A percentile compares a stretch with the other conserved stretches of the same genome.
These are phyloP conservation scores for Serendipita sp. DNA, from an alignment of 768 basidiomycete genomes.

Conservation along the genomic window DNA sequence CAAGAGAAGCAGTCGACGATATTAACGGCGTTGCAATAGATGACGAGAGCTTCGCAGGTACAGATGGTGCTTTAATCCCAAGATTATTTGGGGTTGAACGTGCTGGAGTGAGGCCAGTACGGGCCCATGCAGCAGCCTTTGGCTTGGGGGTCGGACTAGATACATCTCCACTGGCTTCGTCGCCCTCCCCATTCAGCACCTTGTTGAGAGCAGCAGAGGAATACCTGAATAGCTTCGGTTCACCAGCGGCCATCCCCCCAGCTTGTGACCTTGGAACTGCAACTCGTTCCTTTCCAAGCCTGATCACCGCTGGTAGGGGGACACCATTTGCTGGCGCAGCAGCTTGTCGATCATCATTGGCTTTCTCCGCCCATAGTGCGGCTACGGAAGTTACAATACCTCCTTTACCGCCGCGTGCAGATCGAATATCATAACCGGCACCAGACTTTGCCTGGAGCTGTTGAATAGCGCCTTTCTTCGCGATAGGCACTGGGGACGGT, in stretches of 20 bases:
- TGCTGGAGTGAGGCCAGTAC: slow-evolving; percentile 6
- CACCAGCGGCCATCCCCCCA: neutral
- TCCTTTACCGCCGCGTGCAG: slow-evolving; percentile 61
- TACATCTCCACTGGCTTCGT: slow-evolving; percentile 19
- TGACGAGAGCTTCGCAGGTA: slow-evolving; percentile 51
- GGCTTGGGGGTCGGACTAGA: slow-evolving; percentile 4
- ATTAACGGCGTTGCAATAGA: slow-evolving; percentile 58
- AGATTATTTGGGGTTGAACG: slow-evolving; percentile 16
- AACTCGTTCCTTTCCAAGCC: neutral
- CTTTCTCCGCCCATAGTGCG: slow-evolving; percentile 46
- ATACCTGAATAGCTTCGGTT: slow-evolving; percentile 8
- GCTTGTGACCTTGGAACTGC: neutral
- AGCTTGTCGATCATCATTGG: slow-evolving; percentile 8
- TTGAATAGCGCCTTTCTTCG: neutral
- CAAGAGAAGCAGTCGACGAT: slow-evolving; percentile 62
- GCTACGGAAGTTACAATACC: slow-evolving; percentile 60
- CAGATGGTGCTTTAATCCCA: slow-evolving; percentile 41
- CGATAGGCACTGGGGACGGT: neutral
- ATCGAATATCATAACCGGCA: slow-evolving; percentile 50
- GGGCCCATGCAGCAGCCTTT: neutral
- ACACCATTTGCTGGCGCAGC: neutral
- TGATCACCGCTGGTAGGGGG: neutral
- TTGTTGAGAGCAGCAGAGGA: no score
- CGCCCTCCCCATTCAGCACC: neutral
- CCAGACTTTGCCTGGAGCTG: slow-evolving; percentile 17